Percentiles rank a stretch among this genome's conserved stretches.
phyloP scores from a whole-genome alignment of 495 filamentous ascomycete genomes.

The Friedmanniomyces simplex region DNA sequence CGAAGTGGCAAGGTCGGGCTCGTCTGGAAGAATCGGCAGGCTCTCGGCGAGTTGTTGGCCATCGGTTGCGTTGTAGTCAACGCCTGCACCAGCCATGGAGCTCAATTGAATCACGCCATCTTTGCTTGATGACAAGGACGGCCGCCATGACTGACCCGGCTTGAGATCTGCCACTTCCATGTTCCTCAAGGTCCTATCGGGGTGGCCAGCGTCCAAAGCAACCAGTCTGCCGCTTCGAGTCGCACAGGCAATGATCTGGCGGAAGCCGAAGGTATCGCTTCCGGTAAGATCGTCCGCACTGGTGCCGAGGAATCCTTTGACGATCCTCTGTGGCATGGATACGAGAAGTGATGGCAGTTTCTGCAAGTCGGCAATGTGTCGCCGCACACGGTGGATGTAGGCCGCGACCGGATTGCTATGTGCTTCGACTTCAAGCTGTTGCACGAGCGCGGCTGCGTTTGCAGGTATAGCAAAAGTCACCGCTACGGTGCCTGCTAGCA shows the following conservation, averaged over 20 bases:
- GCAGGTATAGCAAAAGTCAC: conserved; percentile 64
- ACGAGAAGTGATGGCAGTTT: conserved; percentile 63
- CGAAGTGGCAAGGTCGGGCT: background rate
- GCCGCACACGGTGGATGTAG: conserved; percentile 76
- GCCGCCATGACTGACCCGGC: conserved; percentile 1
- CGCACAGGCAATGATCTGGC: conserved; percentile 70
- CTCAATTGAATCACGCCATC: conserved; percentile 1
- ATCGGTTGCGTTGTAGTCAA: conserved; percentile 8
- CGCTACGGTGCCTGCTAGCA: conserved; percentile 60
- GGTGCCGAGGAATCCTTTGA: conserved; percentile 56
- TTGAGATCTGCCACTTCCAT: background rate
- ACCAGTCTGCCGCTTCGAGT: conserved; percentile 71
- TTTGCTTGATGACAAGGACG: background rate
- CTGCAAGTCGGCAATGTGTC: conserved; percentile 70
- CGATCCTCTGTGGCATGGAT: conserved; percentile 36
- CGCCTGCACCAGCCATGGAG: background rate
- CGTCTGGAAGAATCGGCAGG: background rate
- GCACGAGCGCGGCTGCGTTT: conserved; percentile 60
- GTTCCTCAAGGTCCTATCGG: conserved; percentile 67
- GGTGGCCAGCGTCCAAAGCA: conserved; percentile 64
- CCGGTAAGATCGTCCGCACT: conserved; percentile 40
- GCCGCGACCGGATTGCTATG: conserved; percentile 68
- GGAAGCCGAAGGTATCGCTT: conserved; percentile 76
- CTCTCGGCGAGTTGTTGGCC: background rate
- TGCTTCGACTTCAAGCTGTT: conserved; percentile 73